phyloP scores from a whole-genome alignment of 495 filamentous ascomycete species.

The Chaetomium cochliodes region DNA sequence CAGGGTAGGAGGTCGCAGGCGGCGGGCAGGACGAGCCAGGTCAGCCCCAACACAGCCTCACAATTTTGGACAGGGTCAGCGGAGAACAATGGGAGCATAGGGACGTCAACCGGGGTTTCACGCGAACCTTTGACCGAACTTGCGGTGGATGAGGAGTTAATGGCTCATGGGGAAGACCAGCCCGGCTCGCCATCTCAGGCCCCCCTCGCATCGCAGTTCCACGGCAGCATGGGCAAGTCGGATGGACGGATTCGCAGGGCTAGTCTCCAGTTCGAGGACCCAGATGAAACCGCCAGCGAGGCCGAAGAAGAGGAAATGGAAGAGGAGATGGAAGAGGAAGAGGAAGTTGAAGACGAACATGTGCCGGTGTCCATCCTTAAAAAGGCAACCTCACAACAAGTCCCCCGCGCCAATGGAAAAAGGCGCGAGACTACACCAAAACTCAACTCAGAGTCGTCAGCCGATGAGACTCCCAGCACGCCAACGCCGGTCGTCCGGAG shows the following conservation, averaged over 20 bases:
- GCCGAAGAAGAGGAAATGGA: not conserved
- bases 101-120: not conserved
- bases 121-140: not conserved
- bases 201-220: conserved; percentile 9
- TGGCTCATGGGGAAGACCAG: not conserved
- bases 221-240: not conserved
- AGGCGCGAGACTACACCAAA: conserved; percentile 14
- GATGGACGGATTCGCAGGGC: not conserved
- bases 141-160: not conserved
- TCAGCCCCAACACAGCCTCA: conserved; percentile 9
- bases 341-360: not conserved
- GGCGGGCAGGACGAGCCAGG: conserved; percentile 1
- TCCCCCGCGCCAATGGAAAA: not conserved
- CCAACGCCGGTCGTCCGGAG: conserved; percentile 24
- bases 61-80: conserved; percentile 16
- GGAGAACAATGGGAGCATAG: not conserved
- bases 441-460: conserved; percentile 10
- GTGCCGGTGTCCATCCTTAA: conserved; percentile 4
- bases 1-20: conserved; percentile 10
- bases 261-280: conserved; percentile 6
- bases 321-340: too few relatives aligned
- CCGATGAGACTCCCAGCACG: conserved; percentile 12
- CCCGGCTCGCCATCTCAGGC: conserved; percentile 16
- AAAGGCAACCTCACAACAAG: not conserved
- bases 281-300: conserved; percentile 17